Evolutionary conservation across 2,329 filamentous ascomycete species (phyloP), one percentile per base, ranked within the genome.

Genomic region (Raffaelea ambrosiae): DNA sequence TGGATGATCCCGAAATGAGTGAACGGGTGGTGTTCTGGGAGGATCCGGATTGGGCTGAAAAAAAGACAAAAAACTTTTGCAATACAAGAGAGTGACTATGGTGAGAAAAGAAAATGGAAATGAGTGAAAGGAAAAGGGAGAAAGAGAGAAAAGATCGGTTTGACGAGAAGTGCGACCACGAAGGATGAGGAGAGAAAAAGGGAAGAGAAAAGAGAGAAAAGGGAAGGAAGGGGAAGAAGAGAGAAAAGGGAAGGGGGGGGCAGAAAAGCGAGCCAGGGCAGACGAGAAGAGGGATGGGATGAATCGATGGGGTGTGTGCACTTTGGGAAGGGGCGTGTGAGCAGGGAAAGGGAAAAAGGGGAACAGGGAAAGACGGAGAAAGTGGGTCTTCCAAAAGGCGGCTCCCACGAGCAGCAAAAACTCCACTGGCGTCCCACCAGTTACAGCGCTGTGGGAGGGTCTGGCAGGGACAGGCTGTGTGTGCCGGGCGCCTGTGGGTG

Each of bases 1-100:
- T 66, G 62, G 63, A 56, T 63, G 63, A 66, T 65, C 64, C 64
- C 70, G 63, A 73, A 75, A 73, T 60, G 72, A 74, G 69, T 74
- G 72, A 59, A 70, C 46, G 69, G 71, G 70, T 67, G 26, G 23
- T 22, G 18, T 40, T 26, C 35, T 14, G 21, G 11, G 29, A 43
- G 43, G 39, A 36, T 60, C 63, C 65, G 66, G 59, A 61, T 58
- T 52, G 53, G 60, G 63, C 58, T 62, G 64, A 63, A 49, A 47
- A 29, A 43, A 45, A 31, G 57, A n/a, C n/a, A n/a, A 59, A 64
- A 65, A 57, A 58, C 56, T 55, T 50, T 29, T 29, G 26, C 26
- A 61, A 55, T 62, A 62, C 63, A 72, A 74, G 71, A 64, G 71
- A 75, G 66, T 65, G 72, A 74, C 70, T 72, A 62, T 61, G 41